Evolutionary conservation across 805 yeast species (phyloP), one percentile per base, ranked within the genome.

Genomic region (Saturnispora kantuleensis): DNA sequence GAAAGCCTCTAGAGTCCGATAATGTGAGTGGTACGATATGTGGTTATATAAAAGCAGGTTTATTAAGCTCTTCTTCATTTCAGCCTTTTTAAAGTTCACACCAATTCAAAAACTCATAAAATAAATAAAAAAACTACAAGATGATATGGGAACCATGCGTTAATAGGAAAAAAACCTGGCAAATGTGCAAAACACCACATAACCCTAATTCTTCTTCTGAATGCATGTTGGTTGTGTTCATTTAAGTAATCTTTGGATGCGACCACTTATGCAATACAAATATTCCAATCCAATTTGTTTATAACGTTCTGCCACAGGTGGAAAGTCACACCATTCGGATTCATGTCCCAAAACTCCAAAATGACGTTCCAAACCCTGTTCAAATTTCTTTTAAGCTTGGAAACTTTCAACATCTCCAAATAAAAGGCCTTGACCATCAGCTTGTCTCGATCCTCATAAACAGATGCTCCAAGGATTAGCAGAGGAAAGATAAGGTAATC

Each of bases 391-490:
- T 39, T 47, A 33, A 42, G 41, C 18, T 39, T 39, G 8, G 48
- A 35, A 6, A 40, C 43, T 26, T 44, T 35, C 10, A 18, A n/a
- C 40, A 48, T 39, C 12, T 36, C 37, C 10, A 48, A 17, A 37
- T 55, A 56, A 13, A 56, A 41, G n/a, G 40, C 45, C 29, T 50
- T 46, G 13, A 54, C 45, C 42, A 50, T 52, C 9, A 51, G 13
- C n/a, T 56, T 48, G 44, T 56, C 60, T n/a, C 57, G 44, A 11
- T 44, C 28, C 38, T 56, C 60, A 21, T 52, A 55, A 15, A 58
- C 58, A 4, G 55, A 54, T 2, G 58, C 59, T 2, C 59, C 60
- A 3, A 51, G 47, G 5, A 56, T 51, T 3, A 56, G 40, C 11
- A 56, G 41, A 3, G 60, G 53, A 36, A 56, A 56, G 4, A 53